Evolutionary conservation across 768 basidiomycete genomes (phyloP), one percentile per base, ranked within the genome.

Genomic region (Ramaria rubella): DNA sequence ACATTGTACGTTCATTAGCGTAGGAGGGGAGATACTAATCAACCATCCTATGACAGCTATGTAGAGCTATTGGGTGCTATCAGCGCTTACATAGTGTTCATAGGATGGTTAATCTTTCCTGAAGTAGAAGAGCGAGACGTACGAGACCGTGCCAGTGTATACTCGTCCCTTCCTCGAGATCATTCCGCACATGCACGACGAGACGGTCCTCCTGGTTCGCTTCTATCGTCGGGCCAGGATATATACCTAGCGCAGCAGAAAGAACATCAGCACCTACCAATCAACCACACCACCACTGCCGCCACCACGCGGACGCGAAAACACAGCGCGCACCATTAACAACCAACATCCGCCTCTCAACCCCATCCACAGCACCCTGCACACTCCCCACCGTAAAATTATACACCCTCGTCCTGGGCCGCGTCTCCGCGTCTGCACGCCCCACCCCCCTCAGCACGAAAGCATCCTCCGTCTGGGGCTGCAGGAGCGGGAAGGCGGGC

Each of bases 301-400:
- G n/a, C n/a, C n/a, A n/a, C n/a, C n/a, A n/a, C n/a, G n/a, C n/a
- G n/a, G n/a, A n/a, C 48, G 4, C 23, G 19, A n/a, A n/a, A n/a
- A n/a, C n/a, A n/a, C n/a, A n/a, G n/a, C n/a, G n/a, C n/a, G 31
- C 55, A 69, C 77, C 73, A 29, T 80, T 80, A 26, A 80, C 77
- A 46, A 77, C 77, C 4, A 78, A 65, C 75, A 78, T 75, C 1
- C 63, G 62, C 43, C 72, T 70, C 44, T 70, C 61, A 31, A 72
- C 65, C 40, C 73, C 77, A 58, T 78, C 75, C 1, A 74, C 76
- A 1, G 75, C 66, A 1, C 73, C 72, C 3, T 58, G 58, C n/a
- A 70, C 64, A 58, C 72, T 64, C 12, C 69, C 67, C 7, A 79
- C 63, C n/a, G 69, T 69, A 69, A 77, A 79, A 43, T 72, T 70